phyloP scores from a whole-genome alignment of 2,329 filamentous ascomycete genomes.

The Exophiala sideris region DNA sequence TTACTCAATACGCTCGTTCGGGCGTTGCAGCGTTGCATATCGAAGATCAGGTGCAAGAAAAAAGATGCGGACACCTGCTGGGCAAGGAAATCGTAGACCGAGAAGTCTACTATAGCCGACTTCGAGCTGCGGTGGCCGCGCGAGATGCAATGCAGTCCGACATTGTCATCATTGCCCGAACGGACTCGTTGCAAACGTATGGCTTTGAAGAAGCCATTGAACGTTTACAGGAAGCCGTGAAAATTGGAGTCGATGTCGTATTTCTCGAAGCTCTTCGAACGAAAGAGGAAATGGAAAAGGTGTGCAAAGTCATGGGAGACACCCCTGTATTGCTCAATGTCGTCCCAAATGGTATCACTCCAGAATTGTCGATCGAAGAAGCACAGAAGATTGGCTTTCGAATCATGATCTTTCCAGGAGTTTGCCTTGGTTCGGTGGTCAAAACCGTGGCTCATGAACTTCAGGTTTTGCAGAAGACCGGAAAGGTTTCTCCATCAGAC shows the following conservation, averaged over 20 bases:
- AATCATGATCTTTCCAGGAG: conserved; percentile 44
- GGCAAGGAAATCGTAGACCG: conserved; percentile 40
- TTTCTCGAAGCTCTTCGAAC: conserved; percentile 43
- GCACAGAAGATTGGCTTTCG: conserved; percentile 41
- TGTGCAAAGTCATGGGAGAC: conserved; percentile 36
- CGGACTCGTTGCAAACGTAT: conserved; percentile 35
- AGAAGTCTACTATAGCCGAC: conserved; percentile 35
- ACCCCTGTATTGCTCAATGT: conserved; percentile 45
- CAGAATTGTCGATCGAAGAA: conserved; percentile 38
- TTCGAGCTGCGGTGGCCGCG: conserved; percentile 40
- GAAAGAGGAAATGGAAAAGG: conserved; percentile 36
- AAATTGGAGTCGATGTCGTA: conserved; percentile 41
- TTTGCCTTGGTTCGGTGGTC: conserved; percentile 38
- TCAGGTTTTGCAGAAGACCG: conserved; percentile 37
- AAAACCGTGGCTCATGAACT: conserved; percentile 36
- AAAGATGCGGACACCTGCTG: conserved; percentile 41
- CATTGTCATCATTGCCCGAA: conserved; percentile 45
- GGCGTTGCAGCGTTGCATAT: conserved; percentile 57
- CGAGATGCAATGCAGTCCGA: conserved; percentile 37
- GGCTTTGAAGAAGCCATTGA: conserved; percentile 41
- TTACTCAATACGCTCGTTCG: conserved; percentile 49
- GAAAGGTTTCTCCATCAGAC: conserved; percentile 31
- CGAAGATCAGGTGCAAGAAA: conserved; percentile 52
- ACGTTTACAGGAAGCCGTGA: conserved; percentile 39
- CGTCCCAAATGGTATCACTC: conserved; percentile 44